A percentile compares a stretch with the other conserved stretches of the same genome.
phyloP scores from a whole-genome alignment of 805 yeast genomes.

The Kodamaea lidongshanica region DNA sequence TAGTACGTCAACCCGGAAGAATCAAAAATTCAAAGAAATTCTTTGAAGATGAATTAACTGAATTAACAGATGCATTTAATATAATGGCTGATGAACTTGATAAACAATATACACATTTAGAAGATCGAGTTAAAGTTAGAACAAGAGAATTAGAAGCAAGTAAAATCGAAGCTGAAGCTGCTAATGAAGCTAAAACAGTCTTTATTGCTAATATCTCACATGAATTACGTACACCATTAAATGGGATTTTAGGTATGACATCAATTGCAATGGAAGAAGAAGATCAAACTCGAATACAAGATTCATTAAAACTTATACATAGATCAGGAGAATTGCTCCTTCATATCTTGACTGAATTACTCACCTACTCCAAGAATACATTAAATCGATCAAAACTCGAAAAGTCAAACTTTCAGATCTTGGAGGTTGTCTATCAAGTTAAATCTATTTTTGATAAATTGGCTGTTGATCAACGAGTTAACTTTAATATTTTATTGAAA shows the following conservation, averaged over 20 bases:
- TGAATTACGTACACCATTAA: slow-evolving; percentile 90
- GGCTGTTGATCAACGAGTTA: slow-evolving; percentile 71
- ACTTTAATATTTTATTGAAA: slow-evolving; percentile 51
- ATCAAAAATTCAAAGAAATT: slow-evolving; percentile 38
- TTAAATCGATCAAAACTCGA: slow-evolving; percentile 78
- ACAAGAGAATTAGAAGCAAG: slow-evolving; percentile 87
- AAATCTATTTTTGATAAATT: slow-evolving; percentile 78
- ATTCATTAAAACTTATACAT: slow-evolving; percentile 73
- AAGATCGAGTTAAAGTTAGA: slow-evolving; percentile 80
- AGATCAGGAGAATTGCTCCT: slow-evolving; percentile 86
- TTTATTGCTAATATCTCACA: slow-evolving; percentile 90
- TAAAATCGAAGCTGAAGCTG: slow-evolving; percentile 83
- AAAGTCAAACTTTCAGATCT: slow-evolving; percentile 68
- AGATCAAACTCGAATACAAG: slow-evolving; percentile 60
- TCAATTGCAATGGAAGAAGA: slow-evolving; percentile 87
- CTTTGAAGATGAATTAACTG: slow-evolving; percentile 80
- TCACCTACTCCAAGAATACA: slow-evolving; percentile 90
- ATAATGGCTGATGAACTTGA: slow-evolving; percentile 86
- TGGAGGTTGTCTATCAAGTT: slow-evolving; percentile 80
- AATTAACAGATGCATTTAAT: slow-evolving; percentile 81
- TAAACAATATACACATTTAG: slow-evolving; percentile 75
- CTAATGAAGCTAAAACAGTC: slow-evolving; percentile 94
- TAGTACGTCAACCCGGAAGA: slow-evolving; percentile 32
- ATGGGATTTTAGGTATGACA: slow-evolving; percentile 95
- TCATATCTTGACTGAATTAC: slow-evolving; percentile 82